phyloP scores from a whole-genome alignment of 2,329 filamentous ascomycete genomes.

The Phoma sp. region DNA sequence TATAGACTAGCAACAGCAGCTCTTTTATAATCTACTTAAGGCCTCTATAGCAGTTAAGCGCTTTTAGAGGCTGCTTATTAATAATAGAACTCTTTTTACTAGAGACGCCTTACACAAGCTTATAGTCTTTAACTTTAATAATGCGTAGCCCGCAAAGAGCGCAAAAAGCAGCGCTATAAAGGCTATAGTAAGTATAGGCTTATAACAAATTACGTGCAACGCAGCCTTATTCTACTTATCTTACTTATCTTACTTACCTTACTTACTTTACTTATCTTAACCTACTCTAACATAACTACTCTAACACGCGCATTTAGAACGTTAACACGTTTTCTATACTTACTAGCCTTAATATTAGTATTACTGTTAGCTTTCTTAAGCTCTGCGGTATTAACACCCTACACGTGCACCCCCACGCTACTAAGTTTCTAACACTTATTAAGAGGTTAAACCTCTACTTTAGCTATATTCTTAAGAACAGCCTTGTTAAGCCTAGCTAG shows the following conservation, averaged over 20 bases:
- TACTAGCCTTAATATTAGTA: constrained; percentile 44
- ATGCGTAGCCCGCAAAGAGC: constrained; percentile 50
- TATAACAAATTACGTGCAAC: not conserved
- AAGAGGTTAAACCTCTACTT: constrained; percentile 49
- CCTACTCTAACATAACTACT: too few species aligned
- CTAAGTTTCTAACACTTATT: constrained; percentile 55
- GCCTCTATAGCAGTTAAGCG: constrained; percentile 45
- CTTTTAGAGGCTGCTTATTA: constrained; percentile 45
- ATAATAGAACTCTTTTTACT: constrained; percentile 38
- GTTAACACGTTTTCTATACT: constrained; percentile 49
- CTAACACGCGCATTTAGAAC: constrained; percentile 20
- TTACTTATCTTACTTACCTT: too few species aligned
- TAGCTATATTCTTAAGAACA: constrained; percentile 57
- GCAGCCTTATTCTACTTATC: too few species aligned
- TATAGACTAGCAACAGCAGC: constrained; percentile 26
- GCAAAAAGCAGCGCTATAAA: constrained; percentile 59
- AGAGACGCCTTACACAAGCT: constrained; percentile 36
- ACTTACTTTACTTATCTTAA: too few species aligned
- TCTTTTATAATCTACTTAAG: constrained; percentile 38
- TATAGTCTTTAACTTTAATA: constrained; percentile 69
- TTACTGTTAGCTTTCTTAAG: constrained; percentile 47
- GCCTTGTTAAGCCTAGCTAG: constrained; percentile 40
- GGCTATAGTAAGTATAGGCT: constrained; percentile 18
- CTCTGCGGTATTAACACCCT: constrained; percentile 56
- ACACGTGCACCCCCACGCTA: constrained; percentile 56